Evolutionary conservation across 164 flowering plant genomes (phyloP).

Genomic region (Saururus chinensis): DNA sequence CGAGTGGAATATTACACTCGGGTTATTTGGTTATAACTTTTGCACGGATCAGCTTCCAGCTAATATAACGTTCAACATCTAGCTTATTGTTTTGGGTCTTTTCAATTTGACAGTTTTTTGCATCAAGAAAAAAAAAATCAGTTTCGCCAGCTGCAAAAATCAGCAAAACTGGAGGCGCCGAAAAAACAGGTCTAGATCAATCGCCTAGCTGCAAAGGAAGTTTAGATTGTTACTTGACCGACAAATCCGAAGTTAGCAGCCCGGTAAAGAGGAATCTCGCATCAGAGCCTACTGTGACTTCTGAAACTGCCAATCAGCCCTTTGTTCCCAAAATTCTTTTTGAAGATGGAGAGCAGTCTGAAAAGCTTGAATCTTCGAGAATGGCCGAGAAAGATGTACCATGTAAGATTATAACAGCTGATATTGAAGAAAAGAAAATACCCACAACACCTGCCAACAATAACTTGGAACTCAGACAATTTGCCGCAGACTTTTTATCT

Average conservation of each 20-base stretch:
- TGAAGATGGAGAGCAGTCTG: constrained; percentile 5
- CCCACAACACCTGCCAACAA: constrained; percentile 11
- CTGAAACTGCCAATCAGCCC: constrained; percentile 11
- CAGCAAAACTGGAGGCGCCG: constrained; percentile 27
- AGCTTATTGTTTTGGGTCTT: too few relatives aligned
- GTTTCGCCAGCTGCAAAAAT: constrained; percentile 38
- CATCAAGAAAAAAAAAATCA: constrained; percentile 60
- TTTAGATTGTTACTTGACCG: constrained; percentile 43
- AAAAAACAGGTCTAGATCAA: constrained; percentile 19
- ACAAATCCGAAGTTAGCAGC: constrained; percentile 25
- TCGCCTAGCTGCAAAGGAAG: constrained; percentile 68
- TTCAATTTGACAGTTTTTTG: constrained; percentile 49
- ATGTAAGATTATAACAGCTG: constrained; percentile 3
- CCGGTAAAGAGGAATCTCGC: constrained; percentile 38
- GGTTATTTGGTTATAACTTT: not conserved
- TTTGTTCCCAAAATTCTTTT: not conserved
- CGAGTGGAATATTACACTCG: too few relatives aligned
- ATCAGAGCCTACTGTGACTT: constrained; percentile 23
- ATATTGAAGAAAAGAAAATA: constrained; percentile 8
- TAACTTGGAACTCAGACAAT: constrained; percentile 44
- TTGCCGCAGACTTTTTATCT: constrained; percentile 60
- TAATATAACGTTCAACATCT: not conserved
- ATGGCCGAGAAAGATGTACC: constrained; percentile 9
- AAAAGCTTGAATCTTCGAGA: constrained; percentile 6
- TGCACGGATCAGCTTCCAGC: not conserved